These are phyloP conservation scores for Goniomonas avonlea DNA, from an alignment of 78 protist species.

Conservation along the genomic window DNA sequence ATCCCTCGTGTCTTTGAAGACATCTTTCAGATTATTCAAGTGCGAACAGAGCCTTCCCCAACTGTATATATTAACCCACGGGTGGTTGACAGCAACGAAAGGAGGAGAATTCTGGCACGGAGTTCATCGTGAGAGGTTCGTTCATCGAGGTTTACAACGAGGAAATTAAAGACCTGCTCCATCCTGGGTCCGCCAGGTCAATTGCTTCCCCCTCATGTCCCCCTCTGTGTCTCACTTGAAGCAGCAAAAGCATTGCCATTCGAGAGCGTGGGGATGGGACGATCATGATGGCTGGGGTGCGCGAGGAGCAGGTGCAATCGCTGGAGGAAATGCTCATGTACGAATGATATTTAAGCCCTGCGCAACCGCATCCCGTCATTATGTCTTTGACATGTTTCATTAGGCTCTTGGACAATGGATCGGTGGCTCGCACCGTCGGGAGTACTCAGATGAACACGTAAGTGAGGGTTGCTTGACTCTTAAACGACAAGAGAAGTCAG, in stretches of 20 bases:
- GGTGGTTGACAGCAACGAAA: background rate
- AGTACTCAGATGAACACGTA: conserved; percentile 41
- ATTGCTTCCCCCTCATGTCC: too few species aligned
- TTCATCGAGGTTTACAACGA: conserved; percentile 31
- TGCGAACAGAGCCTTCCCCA: too few species aligned
- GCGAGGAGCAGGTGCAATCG: background rate
- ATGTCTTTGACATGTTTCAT: too few species aligned
- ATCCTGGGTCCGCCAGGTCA: conserved; percentile 8
- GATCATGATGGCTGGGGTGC: background rate
- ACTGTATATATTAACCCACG: background rate
- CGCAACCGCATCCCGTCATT: too few species aligned
- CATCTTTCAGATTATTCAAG: background rate
- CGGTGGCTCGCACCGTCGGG: conserved; percentile 30
- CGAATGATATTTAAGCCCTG: too few species aligned
- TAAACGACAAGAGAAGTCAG: too few species aligned
- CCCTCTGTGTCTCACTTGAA: too few species aligned
- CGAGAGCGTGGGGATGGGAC: conserved; percentile 10
- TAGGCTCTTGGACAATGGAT: conserved; percentile 9
- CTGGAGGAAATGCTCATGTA: background rate
- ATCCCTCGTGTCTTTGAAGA: background rate
- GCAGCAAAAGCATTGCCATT: background rate
- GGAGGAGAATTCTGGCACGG: background rate
- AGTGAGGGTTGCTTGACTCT: too few species aligned
- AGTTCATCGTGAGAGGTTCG: background rate
- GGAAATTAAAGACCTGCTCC: conserved; percentile 24